Evolutionary conservation across 2,329 filamentous ascomycete species (phyloP).

Genomic region (Dryadomyces quercivorus): DNA sequence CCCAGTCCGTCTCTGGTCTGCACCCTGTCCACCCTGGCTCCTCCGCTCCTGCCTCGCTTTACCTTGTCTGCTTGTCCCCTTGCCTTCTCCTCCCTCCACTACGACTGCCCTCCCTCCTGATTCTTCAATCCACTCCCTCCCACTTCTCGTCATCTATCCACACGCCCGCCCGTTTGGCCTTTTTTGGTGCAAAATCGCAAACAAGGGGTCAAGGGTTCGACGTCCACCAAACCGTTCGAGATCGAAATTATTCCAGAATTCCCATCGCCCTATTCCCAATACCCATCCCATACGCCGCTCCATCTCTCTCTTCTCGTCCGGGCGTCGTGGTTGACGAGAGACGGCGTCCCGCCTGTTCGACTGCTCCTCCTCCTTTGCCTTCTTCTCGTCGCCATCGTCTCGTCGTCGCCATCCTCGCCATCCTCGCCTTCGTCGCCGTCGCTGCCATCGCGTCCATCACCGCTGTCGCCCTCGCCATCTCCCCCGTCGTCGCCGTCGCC

Average conservation of each 20-base stretch:
- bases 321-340: not conserved
- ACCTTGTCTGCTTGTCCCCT: conserved; percentile 4
- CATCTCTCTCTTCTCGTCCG: not conserved
- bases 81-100: conserved; percentile 10
- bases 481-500: not conserved
- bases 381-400: not conserved
- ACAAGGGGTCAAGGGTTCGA: conserved; percentile 4
- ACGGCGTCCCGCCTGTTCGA: not conserved
- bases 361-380: not conserved
- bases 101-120: conserved; percentile 10
- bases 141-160: conserved; percentile 13
- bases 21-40: not conserved
- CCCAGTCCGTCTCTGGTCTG: not conserved
- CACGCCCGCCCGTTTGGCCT: conserved; percentile 9
- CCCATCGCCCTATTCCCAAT: not conserved
- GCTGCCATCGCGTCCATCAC: not conserved
- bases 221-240: not conserved
- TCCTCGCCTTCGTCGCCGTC: not conserved
- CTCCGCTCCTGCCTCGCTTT: conserved; percentile 4
- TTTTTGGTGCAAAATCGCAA: conserved; percentile 3
- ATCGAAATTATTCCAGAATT: not conserved
- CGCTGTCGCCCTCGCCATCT: not conserved
- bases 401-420: not conserved
- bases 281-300: not conserved
- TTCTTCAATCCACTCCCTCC: conserved; percentile 12